Evolutionary conservation across 148 eudicot genomes (phyloP).

Genomic region (Vaccinium myrtillus): DNA sequence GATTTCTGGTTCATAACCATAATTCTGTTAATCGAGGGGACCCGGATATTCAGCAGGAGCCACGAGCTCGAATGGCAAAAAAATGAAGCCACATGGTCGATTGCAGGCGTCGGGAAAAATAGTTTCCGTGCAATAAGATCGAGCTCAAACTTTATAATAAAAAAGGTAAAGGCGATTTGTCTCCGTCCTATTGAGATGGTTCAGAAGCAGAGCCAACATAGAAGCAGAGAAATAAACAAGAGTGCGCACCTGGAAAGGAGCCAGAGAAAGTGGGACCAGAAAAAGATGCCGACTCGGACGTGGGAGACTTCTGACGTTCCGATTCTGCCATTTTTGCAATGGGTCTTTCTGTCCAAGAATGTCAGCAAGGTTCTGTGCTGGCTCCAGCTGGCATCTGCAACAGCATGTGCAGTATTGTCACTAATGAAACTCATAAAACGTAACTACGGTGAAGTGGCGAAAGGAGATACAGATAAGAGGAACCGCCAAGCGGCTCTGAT

Average conservation of each 20-base stretch:
- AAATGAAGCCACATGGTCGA: constrained; percentile 78
- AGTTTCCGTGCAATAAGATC: constrained; percentile 58
- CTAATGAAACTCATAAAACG: constrained; percentile 52
- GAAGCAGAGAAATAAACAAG: constrained; percentile 23
- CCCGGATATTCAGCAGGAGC: constrained; percentile 73
- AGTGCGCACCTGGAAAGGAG: background rate
- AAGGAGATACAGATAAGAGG: constrained; percentile 58
- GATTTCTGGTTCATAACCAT: constrained; percentile 83
- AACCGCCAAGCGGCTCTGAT: constrained; percentile 63
- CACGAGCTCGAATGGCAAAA: constrained; percentile 93
- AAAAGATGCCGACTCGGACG: constrained; percentile 32
- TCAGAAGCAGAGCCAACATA: constrained; percentile 8
- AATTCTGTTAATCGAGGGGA: constrained; percentile 67
- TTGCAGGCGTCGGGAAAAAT: constrained; percentile 38
- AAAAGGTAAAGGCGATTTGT: constrained; percentile 20
- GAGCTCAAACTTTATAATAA: constrained; percentile 38
- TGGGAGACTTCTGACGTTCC: constrained; percentile 77
- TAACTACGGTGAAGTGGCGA: constrained; percentile 54
- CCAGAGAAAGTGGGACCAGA: constrained; percentile 22
- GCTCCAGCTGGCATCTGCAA: constrained; percentile 68
- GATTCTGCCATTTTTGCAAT: constrained; percentile 49
- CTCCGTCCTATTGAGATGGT: constrained; percentile 26
- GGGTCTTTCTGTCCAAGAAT: constrained; percentile 27
- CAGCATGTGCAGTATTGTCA: constrained; percentile 66
- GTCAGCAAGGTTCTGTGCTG: constrained; percentile 65